Evolutionary conservation across 2,329 filamentous ascomycete species (phyloP).

Genomic region (Diaporthe helianthi): DNA sequence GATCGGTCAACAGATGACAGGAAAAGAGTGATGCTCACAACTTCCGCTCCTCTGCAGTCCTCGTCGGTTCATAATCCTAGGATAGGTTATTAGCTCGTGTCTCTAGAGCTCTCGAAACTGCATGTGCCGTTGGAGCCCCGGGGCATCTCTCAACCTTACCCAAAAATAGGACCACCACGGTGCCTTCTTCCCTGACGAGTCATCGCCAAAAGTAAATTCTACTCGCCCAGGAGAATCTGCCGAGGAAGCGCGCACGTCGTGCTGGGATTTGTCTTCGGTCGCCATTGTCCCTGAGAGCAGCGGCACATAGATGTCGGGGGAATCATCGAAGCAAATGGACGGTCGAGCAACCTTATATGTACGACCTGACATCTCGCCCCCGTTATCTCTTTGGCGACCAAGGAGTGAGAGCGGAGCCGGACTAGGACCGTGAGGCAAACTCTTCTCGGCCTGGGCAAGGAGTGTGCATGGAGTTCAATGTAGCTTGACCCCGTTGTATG

Average conservation of each 20-base stretch:
- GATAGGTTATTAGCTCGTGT: background rate
- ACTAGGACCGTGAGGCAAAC: conserved; percentile 22
- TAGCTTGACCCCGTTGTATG: conserved; percentile 11
- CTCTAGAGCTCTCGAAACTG: too few relatives aligned
- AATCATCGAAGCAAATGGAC: background rate
- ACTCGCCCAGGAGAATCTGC: conserved; percentile 8
- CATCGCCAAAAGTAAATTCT: background rate
- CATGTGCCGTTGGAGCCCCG: too few relatives aligned
- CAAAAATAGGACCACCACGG: conserved; percentile 35
- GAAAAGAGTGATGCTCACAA: conserved; percentile 31
- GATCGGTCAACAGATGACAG: too few relatives aligned
- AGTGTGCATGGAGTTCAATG: conserved; percentile 15
- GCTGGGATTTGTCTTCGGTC: conserved; percentile 26
- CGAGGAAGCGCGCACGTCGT: conserved; percentile 16
- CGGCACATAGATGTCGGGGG: conserved; percentile 16
- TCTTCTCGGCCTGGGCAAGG: conserved; percentile 18
- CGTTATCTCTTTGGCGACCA: conserved; percentile 8
- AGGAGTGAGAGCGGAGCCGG: conserved; percentile 12
- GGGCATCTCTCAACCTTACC: conserved; percentile 13
- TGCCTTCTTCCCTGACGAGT: background rate
- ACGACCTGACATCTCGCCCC: background rate
- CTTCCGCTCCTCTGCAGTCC: conserved; percentile 42
- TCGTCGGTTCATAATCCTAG: conserved; percentile 36
- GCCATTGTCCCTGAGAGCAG: conserved; percentile 30
- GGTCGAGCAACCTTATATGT: conserved; percentile 17